Base-by-base conservation (phyloP, 352 stramenopile genomes). In the Globisporangium nodosum region DNA sequence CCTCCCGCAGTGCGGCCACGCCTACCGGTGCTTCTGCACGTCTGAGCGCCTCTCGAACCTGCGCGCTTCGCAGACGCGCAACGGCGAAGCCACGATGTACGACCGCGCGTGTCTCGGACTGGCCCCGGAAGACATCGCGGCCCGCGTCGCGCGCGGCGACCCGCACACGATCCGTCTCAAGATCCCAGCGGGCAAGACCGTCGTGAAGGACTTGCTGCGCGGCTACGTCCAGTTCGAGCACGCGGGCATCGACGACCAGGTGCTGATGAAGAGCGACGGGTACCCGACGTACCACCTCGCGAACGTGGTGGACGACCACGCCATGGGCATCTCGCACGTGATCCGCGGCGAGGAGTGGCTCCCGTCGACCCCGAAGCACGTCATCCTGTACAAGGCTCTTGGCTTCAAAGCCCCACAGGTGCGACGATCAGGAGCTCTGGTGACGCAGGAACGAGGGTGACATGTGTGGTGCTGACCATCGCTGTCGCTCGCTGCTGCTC, bases 21-120 rank as follows among this genome's bases (percentile, higher is more conserved):
- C 96, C 18, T 99, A 99, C 61, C 88, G 88, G 5, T 99, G 97
- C 72, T 99, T 99, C 68, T 99, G 94, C 70, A 90, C 96, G 5
- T 78, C 92, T 3, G 96, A 99, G 65, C 93, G 98, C 43, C 78
- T 99, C 43, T 78, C 97, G 58, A 94, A 88, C 49, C 60, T 97
- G 64, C 86, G 85, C 47, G 85, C 97, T 63, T 94, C 93, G 60
- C 90, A 94, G 63, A 81, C 91, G 30, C 81, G 88, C 39, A 70
- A 88, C 47, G 95, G 94, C n/a, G 87, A 96, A 47, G 85, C 88
- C 43, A 96, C 94, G n/a, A 97, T 98, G 72, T 99, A 99, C 74
- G 96, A 99, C 78, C 92, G 94, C 43, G 96, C 92, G 18, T 99
- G 97, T 84, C 81, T 98, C 9, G 90, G 96, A 60, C 81, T 97